Conservation (phyloP, 78 protist species). For the Dictyostelium intermedium region DNA sequence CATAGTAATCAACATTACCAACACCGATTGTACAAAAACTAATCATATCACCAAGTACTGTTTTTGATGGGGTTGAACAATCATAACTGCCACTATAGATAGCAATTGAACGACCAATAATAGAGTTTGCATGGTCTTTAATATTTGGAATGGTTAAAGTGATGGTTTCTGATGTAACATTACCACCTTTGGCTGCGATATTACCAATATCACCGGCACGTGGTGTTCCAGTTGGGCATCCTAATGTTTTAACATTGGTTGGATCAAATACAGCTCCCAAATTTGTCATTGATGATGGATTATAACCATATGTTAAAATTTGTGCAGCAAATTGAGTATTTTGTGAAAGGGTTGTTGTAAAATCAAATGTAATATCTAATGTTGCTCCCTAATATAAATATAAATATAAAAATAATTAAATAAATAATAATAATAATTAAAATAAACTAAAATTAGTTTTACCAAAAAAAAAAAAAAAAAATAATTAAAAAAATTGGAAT, state of each 20-base stretch:
- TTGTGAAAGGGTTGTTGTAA: not conserved
- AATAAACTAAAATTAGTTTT: too few relatives aligned
- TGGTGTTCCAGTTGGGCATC: not conserved
- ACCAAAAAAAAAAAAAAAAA: too few relatives aligned
- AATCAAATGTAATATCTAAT: not conserved
- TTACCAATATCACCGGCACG: constrained; percentile 11
- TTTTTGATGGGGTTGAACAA: not conserved
- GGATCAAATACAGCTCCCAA: not conserved
- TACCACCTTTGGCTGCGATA: not conserved
- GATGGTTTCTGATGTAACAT: not conserved
- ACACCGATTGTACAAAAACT: not conserved
- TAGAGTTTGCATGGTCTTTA: not conserved
- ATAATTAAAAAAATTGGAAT: too few relatives aligned
- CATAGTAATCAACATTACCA: not conserved
- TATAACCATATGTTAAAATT: constrained; percentile 7
- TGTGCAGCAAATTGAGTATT: not conserved
- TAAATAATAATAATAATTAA: too few relatives aligned
- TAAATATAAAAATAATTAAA: too few relatives aligned
- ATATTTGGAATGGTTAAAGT: not conserved
- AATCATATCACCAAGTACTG: not conserved
- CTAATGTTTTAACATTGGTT: not conserved
- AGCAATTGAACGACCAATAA: constrained; percentile 10
- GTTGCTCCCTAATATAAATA: not conserved
- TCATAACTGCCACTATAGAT: not conserved
- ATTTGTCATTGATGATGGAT: not conserved